These are phyloP conservation scores for Kodamaea neixiangensis DNA, from an alignment of 805 yeast species.

Conservation along the genomic window DNA sequence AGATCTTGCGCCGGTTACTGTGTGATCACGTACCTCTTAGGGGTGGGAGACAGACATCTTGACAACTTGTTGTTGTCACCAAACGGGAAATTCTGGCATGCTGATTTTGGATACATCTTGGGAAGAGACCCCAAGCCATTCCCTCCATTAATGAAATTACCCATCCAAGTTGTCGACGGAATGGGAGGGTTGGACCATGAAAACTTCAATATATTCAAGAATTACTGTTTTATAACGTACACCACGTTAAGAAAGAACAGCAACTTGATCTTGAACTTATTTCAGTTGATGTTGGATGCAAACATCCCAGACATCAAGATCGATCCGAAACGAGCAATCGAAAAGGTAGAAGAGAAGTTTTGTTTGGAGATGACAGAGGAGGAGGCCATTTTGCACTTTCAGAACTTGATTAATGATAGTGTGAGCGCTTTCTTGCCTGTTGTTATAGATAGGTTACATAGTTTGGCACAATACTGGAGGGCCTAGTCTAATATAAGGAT, in stretches of 20 bases:
- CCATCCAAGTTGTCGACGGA: slow-evolving; percentile 95
- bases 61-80: slow-evolving; percentile 83
- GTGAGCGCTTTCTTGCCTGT: slow-evolving; percentile 92
- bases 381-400: slow-evolving; percentile 94
- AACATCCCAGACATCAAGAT: slow-evolving; percentile 85
- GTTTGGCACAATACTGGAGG: slow-evolving; percentile 97
- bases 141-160: slow-evolving; percentile 97
- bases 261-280: slow-evolving; percentile 83
- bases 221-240: slow-evolving; percentile 92
- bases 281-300: slow-evolving; percentile 92
- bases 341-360: slow-evolving; percentile 91
- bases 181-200: slow-evolving; percentile 93
- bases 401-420: slow-evolving; percentile 88
- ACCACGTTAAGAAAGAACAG: slow-evolving; percentile 88
- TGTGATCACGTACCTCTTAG: slow-evolving; percentile 89
- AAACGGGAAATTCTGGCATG: slow-evolving; percentile 90
- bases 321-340: slow-evolving; percentile 84
- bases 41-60: slow-evolving; percentile 96
- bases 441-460: slow-evolving; percentile 92
- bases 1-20: slow-evolving; percentile 97
- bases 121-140: slow-evolving; percentile 99
- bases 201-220: slow-evolving; percentile 82
- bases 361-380: slow-evolving; percentile 92
- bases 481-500: slow-evolving; percentile 44
- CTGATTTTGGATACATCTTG: slow-evolving; percentile 94